Evolutionary conservation across 352 stramenopile species (phyloP).

Genomic region (Phytophthora cryptogea): DNA sequence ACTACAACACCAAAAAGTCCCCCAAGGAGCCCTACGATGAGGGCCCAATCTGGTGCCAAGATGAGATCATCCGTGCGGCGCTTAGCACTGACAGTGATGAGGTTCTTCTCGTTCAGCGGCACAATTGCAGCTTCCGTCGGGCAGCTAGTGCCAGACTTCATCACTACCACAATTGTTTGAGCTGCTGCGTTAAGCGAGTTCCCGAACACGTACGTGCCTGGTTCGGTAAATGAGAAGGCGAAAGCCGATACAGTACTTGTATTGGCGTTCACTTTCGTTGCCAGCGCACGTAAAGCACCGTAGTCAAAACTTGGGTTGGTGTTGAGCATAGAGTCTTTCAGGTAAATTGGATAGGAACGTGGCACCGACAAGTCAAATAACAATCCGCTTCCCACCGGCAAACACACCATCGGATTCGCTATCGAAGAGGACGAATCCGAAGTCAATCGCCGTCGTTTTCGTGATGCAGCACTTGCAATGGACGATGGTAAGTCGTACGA

Average conservation of each 20-base stretch:
- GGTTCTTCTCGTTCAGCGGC: slow-evolving; percentile 82
- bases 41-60: slow-evolving; percentile 86
- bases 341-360: slow-evolving; percentile 90
- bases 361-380: slow-evolving; percentile 88
- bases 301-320: slow-evolving; percentile 94
- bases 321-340: slow-evolving; percentile 96
- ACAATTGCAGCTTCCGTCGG: slow-evolving; percentile 85
- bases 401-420: slow-evolving; percentile 87
- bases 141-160: slow-evolving; percentile 71
- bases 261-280: slow-evolving; percentile 65
- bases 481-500: slow-evolving; percentile 57
- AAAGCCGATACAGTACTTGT: slow-evolving; percentile 71
- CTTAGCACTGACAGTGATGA: slow-evolving; percentile 86
- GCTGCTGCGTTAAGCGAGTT: slow-evolving; percentile 72
- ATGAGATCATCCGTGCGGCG: slow-evolving; percentile 80
- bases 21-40: slow-evolving; percentile 79
- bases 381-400: slow-evolving; percentile 78
- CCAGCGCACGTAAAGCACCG: slow-evolving; percentile 78
- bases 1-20: slow-evolving; percentile 79
- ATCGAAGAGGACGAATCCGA: slow-evolving; percentile 44
- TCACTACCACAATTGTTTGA: slow-evolving; percentile 86
- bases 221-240: slow-evolving; percentile 84
- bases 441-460: slow-evolving; percentile 21
- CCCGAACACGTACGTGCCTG: slow-evolving; percentile 90
- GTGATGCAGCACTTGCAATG: slow-evolving; percentile 12